These are phyloP conservation scores for Endocalyx cinctus DNA, from an alignment of 2,329 filamentous ascomycete genomes.

Conservation along the genomic window DNA sequence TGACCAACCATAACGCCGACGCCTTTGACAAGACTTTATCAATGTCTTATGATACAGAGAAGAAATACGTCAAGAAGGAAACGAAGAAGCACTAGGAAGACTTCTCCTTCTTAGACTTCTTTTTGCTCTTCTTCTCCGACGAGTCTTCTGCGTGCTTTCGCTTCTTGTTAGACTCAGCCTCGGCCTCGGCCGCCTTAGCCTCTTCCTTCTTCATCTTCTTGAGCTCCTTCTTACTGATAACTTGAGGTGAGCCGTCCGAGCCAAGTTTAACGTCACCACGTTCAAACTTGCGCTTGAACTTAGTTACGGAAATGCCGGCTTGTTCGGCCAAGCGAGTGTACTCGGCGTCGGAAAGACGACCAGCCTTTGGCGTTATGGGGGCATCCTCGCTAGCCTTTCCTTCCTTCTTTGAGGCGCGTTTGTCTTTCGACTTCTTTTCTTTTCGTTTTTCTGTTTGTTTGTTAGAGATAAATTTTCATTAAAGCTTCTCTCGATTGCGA, in stretches of 20 bases:
- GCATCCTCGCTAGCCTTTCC: slow-evolving; percentile 25
- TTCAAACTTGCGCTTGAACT: slow-evolving; percentile 76
- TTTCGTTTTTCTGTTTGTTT: slow-evolving; percentile 30
- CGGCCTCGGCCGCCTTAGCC: slow-evolving; percentile 45
- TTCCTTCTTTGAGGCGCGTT: slow-evolving; percentile 38
- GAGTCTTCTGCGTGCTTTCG: slow-evolving; percentile 64
- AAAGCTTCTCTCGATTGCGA: slow-evolving; percentile 23
- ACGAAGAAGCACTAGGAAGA: slow-evolving; percentile 37
- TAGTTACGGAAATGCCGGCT: slow-evolving; percentile 66
- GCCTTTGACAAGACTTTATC: too few relatives aligned
- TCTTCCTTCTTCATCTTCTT: slow-evolving; percentile 66
- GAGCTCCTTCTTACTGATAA: slow-evolving; percentile 70
- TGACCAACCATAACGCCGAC: slow-evolving; percentile 23
- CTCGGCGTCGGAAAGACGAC: slow-evolving; percentile 50
- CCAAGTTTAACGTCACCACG: slow-evolving; percentile 67
- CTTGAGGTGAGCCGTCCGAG: slow-evolving; percentile 59
- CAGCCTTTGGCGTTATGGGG: slow-evolving; percentile 25
- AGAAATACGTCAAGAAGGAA: slow-evolving; percentile 10
- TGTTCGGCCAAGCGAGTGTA: slow-evolving; percentile 58
- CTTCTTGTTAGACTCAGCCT: slow-evolving; percentile 56
- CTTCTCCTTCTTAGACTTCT: slow-evolving; percentile 61
- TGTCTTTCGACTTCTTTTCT: slow-evolving; percentile 32
- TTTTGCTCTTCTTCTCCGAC: slow-evolving; percentile 56
- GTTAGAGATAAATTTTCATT: slow-evolving; percentile 20
- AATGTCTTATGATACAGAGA: slow-evolving; percentile 27